Conservation (phyloP, 2,329 filamentous ascomycete species). For the Coniochaeta sp. region DNA sequence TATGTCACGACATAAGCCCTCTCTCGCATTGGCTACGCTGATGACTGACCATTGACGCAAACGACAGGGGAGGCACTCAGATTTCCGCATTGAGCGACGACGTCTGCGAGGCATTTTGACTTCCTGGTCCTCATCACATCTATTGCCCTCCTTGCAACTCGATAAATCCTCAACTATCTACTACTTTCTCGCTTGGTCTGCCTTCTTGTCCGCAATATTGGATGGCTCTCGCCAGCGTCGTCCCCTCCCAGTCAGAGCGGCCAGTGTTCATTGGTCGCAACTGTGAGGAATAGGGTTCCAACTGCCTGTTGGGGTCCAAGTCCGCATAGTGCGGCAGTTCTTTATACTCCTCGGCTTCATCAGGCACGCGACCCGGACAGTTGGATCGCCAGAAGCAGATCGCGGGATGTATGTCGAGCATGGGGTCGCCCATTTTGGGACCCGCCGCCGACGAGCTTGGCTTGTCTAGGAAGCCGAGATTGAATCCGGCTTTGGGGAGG, state of each 20-base stretch:
- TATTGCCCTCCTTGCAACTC: background rate
- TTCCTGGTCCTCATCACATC: background rate
- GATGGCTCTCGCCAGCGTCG: background rate
- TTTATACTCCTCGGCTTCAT: background rate
- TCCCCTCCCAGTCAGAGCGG: background rate
- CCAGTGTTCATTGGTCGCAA: background rate
- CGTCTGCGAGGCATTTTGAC: background rate
- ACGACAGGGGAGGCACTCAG: background rate
- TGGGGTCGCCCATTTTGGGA: background rate
- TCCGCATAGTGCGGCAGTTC: background rate
- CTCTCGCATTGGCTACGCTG: background rate
- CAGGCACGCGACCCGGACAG: background rate
- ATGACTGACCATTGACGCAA: background rate
- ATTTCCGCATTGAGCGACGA: background rate
- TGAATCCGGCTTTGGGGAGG: background rate
- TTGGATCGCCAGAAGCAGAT: background rate
- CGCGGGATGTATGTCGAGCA: background rate
- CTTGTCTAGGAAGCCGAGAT: background rate
- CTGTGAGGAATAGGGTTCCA: background rate
- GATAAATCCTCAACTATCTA: background rate
- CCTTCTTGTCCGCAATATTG: background rate
- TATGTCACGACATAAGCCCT: background rate
- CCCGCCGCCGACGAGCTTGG: background rate
- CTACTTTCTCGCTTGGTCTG: background rate
- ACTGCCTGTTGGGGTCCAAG: background rate